Percentiles rank a stretch among this genome's conserved stretches.
Evolutionary conservation across 768 basidiomycete genomes (phyloP).

Genomic region (Calvatia gigantea): DNA sequence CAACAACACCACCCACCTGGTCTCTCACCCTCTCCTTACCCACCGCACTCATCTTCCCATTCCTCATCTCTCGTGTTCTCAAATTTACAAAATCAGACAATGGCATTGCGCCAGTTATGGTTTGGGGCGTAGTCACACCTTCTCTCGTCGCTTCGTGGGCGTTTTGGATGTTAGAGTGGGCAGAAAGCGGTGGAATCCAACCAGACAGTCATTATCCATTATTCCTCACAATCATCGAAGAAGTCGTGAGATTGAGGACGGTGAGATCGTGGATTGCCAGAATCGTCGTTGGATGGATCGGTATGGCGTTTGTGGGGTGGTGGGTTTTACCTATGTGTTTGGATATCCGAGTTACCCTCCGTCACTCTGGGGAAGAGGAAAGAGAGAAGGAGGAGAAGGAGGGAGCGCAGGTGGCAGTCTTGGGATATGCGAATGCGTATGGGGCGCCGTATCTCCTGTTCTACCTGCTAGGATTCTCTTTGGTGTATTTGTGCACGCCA

Average conservation of each 20-base stretch:
- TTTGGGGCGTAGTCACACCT: conserved; percentile 56
- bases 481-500: conserved; percentile 67
- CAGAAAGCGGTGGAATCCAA: conserved; percentile 32
- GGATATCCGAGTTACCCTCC: conserved; percentile 39
- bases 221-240: background rate
- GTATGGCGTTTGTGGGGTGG: conserved; percentile 64
- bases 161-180: conserved; percentile 85
- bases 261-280: conserved; percentile 63
- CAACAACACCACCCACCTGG: conserved; percentile 45
- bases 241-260: conserved; percentile 34
- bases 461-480: conserved; percentile 60
- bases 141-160: conserved; percentile 54
- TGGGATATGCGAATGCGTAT: conserved; percentile 88
- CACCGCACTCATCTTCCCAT: conserved; percentile 53
- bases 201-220: background rate
- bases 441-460: conserved; percentile 88
- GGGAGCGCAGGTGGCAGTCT: conserved; percentile 42
- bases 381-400: no score
- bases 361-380: conserved; percentile 16
- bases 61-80: conserved; percentile 52
- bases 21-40: conserved; percentile 59
- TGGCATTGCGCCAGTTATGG: conserved; percentile 63
- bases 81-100: conserved; percentile 67
- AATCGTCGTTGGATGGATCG: conserved; percentile 43
- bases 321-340: conserved; percentile 72